A percentile compares a stretch with the other conserved stretches of the same genome.
phyloP scores from a whole-genome alignment of 2,329 filamentous ascomycete species.

The Drechmeria coniospora region DNA sequence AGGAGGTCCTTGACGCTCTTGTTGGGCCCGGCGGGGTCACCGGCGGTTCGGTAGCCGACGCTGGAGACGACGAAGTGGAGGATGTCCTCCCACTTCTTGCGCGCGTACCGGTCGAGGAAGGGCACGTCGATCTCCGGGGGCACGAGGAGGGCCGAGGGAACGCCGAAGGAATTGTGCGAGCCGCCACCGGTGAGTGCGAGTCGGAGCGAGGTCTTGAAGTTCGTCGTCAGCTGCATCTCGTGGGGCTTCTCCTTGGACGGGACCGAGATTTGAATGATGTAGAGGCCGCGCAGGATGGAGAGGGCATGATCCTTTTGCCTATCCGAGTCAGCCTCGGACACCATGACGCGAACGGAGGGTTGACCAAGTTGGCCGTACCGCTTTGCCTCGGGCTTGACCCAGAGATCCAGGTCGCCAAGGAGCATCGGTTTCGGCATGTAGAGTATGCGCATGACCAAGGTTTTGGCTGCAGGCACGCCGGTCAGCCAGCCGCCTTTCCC shows the following conservation, averaged over 20 bases:
- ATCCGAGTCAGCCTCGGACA: constrained; percentile 2
- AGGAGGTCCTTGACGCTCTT: constrained; percentile 74
- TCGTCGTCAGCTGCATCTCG: constrained; percentile 61
- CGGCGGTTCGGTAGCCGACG: constrained; percentile 37
- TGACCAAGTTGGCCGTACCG: constrained; percentile 10
- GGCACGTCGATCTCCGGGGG: constrained; percentile 49
- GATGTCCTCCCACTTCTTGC: constrained; percentile 88
- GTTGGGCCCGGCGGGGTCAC: constrained; percentile 41
- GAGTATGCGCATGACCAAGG: constrained; percentile 86
- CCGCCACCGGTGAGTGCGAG: constrained; percentile 80
- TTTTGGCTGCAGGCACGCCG: constrained; percentile 52
- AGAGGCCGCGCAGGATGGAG: constrained; percentile 66
- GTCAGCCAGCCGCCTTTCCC: background rate
- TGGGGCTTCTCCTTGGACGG: constrained; percentile 47
- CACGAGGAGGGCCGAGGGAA: constrained; percentile 54
- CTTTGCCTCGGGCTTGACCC: constrained; percentile 56
- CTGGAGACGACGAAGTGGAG: constrained; percentile 86
- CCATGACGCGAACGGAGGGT: background rate
- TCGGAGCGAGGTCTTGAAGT: constrained; percentile 71
- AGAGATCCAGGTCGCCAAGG: constrained; percentile 67
- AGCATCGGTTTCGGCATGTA: constrained; percentile 75
- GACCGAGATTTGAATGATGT: constrained; percentile 59
- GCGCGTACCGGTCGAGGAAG: constrained; percentile 73
- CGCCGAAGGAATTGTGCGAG: constrained; percentile 75
- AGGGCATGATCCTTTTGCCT: constrained; percentile 75